Conservation (phyloP, 768 basidiomycete species). For the Suillus occidentalis region DNA sequence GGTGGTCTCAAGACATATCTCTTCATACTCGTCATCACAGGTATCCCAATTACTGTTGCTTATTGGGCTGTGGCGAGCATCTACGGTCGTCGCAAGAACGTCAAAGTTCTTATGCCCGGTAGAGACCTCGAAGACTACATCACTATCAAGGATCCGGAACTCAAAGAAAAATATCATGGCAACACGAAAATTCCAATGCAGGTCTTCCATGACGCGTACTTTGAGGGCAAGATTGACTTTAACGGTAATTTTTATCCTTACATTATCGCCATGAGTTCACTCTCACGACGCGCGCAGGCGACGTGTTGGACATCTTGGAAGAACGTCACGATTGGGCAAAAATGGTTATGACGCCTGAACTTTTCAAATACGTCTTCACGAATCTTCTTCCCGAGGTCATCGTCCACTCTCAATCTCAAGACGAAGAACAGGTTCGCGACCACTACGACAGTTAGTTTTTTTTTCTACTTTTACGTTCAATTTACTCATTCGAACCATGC, state of each 20-base stretch:
- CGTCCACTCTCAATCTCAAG: conserved; percentile 86
- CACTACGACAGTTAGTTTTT: conserved; percentile 83
- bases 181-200: conserved; percentile 97
- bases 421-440: conserved; percentile 92
- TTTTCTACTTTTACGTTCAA: conserved; percentile 3
- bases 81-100: conserved; percentile 79
- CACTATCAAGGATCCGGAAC: conserved; percentile 79
- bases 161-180: conserved; percentile 77
- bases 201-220: conserved; percentile 95
- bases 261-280: neutral
- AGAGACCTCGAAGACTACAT: conserved; percentile 90
- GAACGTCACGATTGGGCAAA: conserved; percentile 95
- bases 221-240: conserved; percentile 94
- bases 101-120: conserved; percentile 82
- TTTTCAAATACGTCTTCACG: conserved; percentile 92
- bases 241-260: conserved; percentile 60
- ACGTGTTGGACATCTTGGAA: conserved; percentile 91
- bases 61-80: conserved; percentile 92
- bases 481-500: conserved; percentile 4
- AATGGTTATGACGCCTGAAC: conserved; percentile 85
- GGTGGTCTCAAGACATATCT: conserved; percentile 86
- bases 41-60: conserved; percentile 71
- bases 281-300: conserved; percentile 50
- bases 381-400: conserved; percentile 92
- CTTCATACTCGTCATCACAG: conserved; percentile 73